Conservation (phyloP, 345 rosid species). For the Citrus sp. region DNA sequence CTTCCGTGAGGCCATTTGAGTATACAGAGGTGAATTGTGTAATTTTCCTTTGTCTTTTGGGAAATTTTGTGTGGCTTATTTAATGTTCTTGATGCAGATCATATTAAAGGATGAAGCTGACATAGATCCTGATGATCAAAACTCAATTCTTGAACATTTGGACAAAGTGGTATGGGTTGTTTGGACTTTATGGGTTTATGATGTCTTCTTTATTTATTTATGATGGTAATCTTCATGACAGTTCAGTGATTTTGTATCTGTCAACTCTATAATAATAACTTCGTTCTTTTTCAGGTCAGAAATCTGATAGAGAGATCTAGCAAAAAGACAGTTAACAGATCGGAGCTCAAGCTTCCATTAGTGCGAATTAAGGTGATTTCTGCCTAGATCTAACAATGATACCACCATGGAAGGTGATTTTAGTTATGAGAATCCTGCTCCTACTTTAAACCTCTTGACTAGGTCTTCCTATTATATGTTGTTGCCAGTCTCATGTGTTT, state of each 20-base stretch:
- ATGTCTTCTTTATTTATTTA: not conserved
- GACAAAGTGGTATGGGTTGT: slow-evolving; percentile 72
- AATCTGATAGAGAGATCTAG: slow-evolving; percentile 75
- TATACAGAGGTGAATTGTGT: slow-evolving; percentile 63
- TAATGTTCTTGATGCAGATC: slow-evolving; percentile 48
- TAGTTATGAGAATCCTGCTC: slow-evolving; percentile 2
- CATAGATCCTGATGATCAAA: slow-evolving; percentile 92
- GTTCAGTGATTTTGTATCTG: not conserved
- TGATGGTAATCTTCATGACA: not conserved
- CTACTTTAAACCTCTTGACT: not conserved
- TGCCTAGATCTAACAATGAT: not conserved
- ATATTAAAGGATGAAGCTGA: slow-evolving; percentile 78
- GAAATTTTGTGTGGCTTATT: slow-evolving; percentile 25
- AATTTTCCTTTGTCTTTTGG: slow-evolving; percentile 9
- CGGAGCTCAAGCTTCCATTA: slow-evolving; percentile 80
- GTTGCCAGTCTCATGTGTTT: not conserved
- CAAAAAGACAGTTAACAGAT: slow-evolving; percentile 48
- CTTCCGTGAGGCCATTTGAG: slow-evolving; percentile 92
- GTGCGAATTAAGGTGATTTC: slow-evolving; percentile 78
- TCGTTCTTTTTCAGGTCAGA: slow-evolving; percentile 51
- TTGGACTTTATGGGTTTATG: slow-evolving; percentile 9
- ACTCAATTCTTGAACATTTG: slow-evolving; percentile 85
- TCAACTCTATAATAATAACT: slow-evolving; percentile 10
- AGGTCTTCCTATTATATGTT: not conserved
- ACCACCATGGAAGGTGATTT: not conserved